Percentiles rank a stretch among this genome's conserved stretches.
Conservation (phyloP, 306 rosid species). For the Luffa acutangula region DNA sequence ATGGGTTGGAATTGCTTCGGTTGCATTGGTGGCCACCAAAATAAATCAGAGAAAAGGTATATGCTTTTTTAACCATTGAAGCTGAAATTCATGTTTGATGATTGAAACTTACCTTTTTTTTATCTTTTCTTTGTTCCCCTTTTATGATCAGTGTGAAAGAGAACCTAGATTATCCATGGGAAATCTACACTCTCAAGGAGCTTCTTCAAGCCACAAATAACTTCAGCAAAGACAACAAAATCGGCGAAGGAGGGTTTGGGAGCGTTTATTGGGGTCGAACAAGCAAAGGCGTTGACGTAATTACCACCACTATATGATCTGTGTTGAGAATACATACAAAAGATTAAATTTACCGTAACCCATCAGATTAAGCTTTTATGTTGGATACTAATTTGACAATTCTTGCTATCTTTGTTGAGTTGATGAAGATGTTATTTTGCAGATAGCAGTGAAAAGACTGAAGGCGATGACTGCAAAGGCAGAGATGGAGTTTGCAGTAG, state of each 20-base stretch:
- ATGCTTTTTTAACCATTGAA: neutral
- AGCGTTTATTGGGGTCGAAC: conserved; percentile 81
- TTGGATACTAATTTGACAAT: no score
- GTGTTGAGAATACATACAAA: no score
- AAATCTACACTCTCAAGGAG: conserved; percentile 66
- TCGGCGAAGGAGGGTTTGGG: conserved; percentile 95
- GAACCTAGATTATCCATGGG: conserved; percentile 71
- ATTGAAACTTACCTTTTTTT: neutral
- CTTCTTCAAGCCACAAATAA: conserved; percentile 78
- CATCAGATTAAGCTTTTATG: neutral
- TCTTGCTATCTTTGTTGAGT: neutral
- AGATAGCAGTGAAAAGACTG: conserved; percentile 89
- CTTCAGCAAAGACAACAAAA: conserved; percentile 69
- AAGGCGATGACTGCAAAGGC: conserved; percentile 85
- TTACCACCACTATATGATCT: neutral
- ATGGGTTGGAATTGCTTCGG: conserved; percentile 44
- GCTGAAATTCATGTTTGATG: neutral
- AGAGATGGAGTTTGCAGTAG: conserved; percentile 96
- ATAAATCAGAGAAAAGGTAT: conserved; percentile 29
- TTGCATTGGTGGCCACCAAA: conserved; percentile 25
- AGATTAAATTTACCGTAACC: neutral
- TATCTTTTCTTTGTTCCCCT: no score
- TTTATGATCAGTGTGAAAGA: neutral
- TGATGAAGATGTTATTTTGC: neutral
- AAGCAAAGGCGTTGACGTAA: conserved; percentile 65